Evolutionary conservation across 1,284 basidiomycete genomes (phyloP).

Genomic region (Trametes polyzona): DNA sequence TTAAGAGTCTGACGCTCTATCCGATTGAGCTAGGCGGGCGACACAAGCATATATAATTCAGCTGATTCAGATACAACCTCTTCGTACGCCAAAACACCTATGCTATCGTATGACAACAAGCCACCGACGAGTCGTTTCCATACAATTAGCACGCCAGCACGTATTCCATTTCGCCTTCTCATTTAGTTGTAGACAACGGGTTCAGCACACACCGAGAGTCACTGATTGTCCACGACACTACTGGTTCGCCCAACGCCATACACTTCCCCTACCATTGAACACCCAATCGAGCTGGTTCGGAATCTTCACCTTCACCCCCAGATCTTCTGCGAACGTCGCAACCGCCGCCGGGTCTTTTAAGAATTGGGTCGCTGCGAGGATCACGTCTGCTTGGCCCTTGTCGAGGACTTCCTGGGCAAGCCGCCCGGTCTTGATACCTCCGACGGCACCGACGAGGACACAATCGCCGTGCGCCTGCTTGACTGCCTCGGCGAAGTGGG

Average conservation of each 20-base stretch:
- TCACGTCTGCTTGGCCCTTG: conserved; percentile 40
- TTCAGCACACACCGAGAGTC: too few relatives aligned
- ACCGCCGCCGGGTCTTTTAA: conserved; percentile 56
- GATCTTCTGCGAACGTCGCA: conserved; percentile 52
- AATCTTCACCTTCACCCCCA: conserved; percentile 47
- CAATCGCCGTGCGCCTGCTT: conserved; percentile 46
- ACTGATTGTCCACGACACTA: too few relatives aligned
- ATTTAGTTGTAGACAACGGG: too few relatives aligned
- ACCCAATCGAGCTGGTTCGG: conserved; percentile 55
- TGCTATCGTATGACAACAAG: too few relatives aligned
- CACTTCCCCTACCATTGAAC: conserved; percentile 34
- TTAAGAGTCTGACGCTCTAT: conserved; percentile 81
- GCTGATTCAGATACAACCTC: too few relatives aligned
- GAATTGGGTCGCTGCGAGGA: conserved; percentile 54
- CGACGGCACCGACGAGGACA: conserved; percentile 58
- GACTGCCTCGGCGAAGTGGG: conserved; percentile 51
- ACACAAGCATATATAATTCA: too few relatives aligned
- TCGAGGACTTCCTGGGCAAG: conserved; percentile 64
- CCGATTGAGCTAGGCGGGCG: conserved; percentile 85
- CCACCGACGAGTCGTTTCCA: too few relatives aligned
- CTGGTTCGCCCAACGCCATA: neutral
- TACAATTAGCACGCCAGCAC: too few relatives aligned
- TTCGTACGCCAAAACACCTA: too few relatives aligned
- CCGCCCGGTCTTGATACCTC: conserved; percentile 57
- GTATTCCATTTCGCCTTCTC: too few relatives aligned